These are phyloP conservation scores for Rubroshorea leprosula DNA, from an alignment of 345 rosid species.

Conservation along the genomic window DNA sequence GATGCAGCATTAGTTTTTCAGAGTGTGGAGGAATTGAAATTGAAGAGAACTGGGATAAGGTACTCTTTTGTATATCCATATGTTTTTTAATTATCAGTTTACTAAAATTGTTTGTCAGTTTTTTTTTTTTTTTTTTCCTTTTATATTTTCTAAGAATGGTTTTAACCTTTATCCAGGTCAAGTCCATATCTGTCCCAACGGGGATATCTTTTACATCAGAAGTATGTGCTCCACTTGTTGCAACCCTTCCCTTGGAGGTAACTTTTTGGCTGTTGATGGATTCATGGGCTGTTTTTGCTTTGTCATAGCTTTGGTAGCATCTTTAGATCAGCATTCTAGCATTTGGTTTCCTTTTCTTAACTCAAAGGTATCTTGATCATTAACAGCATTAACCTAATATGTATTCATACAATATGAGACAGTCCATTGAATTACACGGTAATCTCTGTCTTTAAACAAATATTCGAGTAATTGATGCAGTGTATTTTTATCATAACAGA, in stretches of 20 bases:
- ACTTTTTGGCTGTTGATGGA: conserved; percentile 13
- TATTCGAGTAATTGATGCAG: neutral
- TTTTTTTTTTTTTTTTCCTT: conserved; percentile 5
- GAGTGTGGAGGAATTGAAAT: conserved; percentile 97
- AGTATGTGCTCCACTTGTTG: conserved; percentile 80
- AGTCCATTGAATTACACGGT: neutral
- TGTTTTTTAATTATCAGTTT: neutral
- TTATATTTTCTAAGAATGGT: neutral
- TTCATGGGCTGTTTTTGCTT: conserved; percentile 1
- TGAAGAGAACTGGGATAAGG: conserved; percentile 99
- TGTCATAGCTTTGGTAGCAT: neutral
- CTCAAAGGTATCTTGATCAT: neutral
- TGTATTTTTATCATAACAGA: conserved; percentile 29
- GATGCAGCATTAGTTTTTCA: conserved; percentile 90
- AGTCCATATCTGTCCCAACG: conserved; percentile 70
- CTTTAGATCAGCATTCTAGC: neutral
- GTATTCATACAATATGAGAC: too few relatives aligned
- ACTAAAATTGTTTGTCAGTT: neutral
- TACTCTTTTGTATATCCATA: conserved; percentile 14
- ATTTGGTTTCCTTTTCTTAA: neutral
- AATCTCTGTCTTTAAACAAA: neutral
- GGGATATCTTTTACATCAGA: conserved; percentile 60
- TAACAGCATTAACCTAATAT: neutral
- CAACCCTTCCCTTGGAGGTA: conserved; percentile 95
- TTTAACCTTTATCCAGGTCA: conserved; percentile 49